Base-by-base conservation (phyloP, 164 flowering plant species). In the Vitis rotundifolia region DNA sequence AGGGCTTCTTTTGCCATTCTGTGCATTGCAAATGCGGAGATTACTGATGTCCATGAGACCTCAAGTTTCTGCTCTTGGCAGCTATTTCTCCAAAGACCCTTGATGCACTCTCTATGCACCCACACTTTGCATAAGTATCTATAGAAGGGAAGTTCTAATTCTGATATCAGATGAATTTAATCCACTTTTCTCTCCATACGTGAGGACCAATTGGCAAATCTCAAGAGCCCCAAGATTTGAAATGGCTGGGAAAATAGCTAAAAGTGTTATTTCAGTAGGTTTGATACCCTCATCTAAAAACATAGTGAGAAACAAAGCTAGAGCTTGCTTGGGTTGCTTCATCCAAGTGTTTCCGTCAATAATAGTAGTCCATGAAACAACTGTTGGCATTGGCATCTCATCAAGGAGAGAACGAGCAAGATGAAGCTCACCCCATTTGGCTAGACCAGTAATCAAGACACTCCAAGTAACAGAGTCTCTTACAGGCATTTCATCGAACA, bases 401-500 rank as follows among this genome's bases (percentile, higher is more conserved):
- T 83, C 76, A 64, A 88, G 86, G 49, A 84, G 73, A 44, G 69
- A 47, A n/a, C 75, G 73, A 8, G 95, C 92, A 11, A 11, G 19
- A 15, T 72, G 71, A 37, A 86, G 72, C 60, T 82, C 70, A 31
- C 92, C 91, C 81, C 81, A 74, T 61, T 82, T 83, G 1, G 69
- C 63, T 31, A 83, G 83, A 60, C 92, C 92, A 58, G 88, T 83
- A 14, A 88, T 76, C 79, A 88, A 51, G 19, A 73, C 90, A 79
- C 85, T 88, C 88, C 94, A 89, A 0, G 89, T 73, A 22, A 87
- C 89, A 19, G 60, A 63, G 66, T 82, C 84, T 66, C 83, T 84
- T 37, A 75, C 82, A 49, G 86, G 84, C 90, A 86, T 84, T 82
- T 79, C 86, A 52, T 84, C 78, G 47, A 88, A 88, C 84, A 86